Evolutionary conservation across 148 eudicot genomes (phyloP).

Genomic region (Polygonum aviculare): DNA sequence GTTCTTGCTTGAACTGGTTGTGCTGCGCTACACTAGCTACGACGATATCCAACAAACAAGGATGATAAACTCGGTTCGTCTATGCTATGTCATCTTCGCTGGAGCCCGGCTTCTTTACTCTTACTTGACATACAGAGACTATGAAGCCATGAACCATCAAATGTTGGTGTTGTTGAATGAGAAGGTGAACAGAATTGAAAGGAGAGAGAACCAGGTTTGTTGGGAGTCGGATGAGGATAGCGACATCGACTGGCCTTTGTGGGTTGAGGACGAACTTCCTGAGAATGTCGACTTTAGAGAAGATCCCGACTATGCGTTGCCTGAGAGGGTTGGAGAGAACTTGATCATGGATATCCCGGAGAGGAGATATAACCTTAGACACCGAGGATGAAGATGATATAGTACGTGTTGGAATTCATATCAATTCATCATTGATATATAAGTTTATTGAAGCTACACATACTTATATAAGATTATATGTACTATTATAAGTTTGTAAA

Average conservation of each 20-base stretch:
- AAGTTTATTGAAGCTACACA: no score
- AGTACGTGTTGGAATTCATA: not conserved
- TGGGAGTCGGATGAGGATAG: constrained; percentile 34
- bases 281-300: constrained; percentile 40
- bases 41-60: constrained; percentile 31
- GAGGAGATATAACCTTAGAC: constrained; percentile 41
- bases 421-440: not conserved
- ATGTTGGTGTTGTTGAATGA: constrained; percentile 46
- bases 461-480: no score
- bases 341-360: constrained; percentile 16
- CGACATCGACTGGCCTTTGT: constrained; percentile 60
- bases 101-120: constrained; percentile 38
- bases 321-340: constrained; percentile 24
- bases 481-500: no score
- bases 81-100: constrained; percentile 23
- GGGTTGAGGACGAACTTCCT: constrained; percentile 54
- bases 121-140: constrained; percentile 62
- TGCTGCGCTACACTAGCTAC: constrained; percentile 27
- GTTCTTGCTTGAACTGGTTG: constrained; percentile 36
- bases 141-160: constrained; percentile 55
- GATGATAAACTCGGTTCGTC: constrained; percentile 32
- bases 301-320: constrained; percentile 54
- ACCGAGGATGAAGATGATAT: constrained; percentile 14
- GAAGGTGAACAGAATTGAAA: constrained; percentile 35
- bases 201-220: constrained; percentile 16